Percentiles rank a stretch among this genome's conserved stretches.
Conservation (phyloP, 345 rosid species). For the Eucalyptus marginata region DNA sequence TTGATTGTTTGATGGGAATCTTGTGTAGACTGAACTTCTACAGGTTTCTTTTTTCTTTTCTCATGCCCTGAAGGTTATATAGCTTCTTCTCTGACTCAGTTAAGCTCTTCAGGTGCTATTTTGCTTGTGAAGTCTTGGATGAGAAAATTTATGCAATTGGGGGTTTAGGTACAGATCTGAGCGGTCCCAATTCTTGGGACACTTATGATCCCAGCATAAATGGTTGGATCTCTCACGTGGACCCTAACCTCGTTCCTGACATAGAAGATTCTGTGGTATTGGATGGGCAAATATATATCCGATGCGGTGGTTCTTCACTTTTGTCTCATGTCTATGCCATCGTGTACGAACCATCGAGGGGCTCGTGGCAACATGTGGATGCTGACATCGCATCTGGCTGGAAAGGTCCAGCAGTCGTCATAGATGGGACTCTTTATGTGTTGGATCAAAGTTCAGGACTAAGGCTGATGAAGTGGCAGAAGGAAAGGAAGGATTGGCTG, state of each 20-base stretch:
- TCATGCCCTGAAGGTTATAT: neutral
- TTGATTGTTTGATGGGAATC: neutral
- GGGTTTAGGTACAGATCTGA: conserved; percentile 36
- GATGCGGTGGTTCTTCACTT: conserved; percentile 17
- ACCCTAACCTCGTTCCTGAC: conserved; percentile 28
- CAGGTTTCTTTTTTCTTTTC: neutral
- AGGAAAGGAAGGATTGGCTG: conserved; percentile 47
- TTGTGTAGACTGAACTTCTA: neutral
- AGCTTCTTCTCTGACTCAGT: neutral
- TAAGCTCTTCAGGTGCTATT: conserved; percentile 49
- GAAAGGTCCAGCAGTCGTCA: conserved; percentile 71
- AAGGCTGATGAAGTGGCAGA: conserved; percentile 57
- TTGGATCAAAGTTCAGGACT: conserved; percentile 71
- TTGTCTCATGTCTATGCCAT: conserved; percentile 19
- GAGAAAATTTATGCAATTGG: conserved; percentile 64
- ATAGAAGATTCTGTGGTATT: conserved; percentile 59
- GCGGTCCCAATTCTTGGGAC: conserved; percentile 53
- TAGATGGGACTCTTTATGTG: conserved; percentile 52
- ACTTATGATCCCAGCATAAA: conserved; percentile 36
- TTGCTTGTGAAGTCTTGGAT: conserved; percentile 54
- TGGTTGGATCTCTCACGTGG: conserved; percentile 25
- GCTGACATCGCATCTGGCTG: conserved; percentile 60
- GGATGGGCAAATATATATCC: conserved; percentile 55
- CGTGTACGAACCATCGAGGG: conserved; percentile 32
- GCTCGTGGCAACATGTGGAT: conserved; percentile 56